Evolutionary conservation across 148 eudicot genomes (phyloP).

Genomic region (Arbutus unedo): DNA sequence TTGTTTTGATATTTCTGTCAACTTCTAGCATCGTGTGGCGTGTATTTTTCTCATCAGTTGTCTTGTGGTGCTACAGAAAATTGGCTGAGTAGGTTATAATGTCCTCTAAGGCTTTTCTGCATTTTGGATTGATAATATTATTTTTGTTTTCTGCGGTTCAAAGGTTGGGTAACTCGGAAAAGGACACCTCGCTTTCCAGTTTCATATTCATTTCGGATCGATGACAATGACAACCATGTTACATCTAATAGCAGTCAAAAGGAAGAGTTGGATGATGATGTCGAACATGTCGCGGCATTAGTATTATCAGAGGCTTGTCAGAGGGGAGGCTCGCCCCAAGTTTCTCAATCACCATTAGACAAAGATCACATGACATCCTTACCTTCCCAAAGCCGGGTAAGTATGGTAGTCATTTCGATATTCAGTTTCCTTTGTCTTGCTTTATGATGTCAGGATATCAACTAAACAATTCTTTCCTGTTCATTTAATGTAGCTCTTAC

Average conservation of each 20-base stretch:
- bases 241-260: conserved; percentile 53
- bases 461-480: conserved; percentile 9
- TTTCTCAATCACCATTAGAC: conserved; percentile 57
- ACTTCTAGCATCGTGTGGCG: background rate
- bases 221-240: conserved; percentile 40
- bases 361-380: conserved; percentile 34
- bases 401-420: conserved; percentile 36
- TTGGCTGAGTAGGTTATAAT: background rate
- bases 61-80: background rate
- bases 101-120: background rate
- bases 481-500: conserved; percentile 30
- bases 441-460: background rate
- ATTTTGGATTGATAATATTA: background rate
- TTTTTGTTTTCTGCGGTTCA: background rate
- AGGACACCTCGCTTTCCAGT: conserved; percentile 91
- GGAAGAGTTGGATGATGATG: conserved; percentile 52
- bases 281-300: conserved; percentile 69
- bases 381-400: conserved; percentile 39
- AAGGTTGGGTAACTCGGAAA: conserved; percentile 72
- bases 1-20: background rate
- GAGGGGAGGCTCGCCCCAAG: conserved; percentile 80
- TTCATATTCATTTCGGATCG: conserved; percentile 51
- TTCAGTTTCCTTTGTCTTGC: background rate
- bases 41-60: background rate
- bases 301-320: conserved; percentile 86